A percentile compares a stretch with the other conserved stretches of the same genome.
Conservation (phyloP, 2,329 filamentous ascomycete genomes). For the Coniella lustricola region DNA sequence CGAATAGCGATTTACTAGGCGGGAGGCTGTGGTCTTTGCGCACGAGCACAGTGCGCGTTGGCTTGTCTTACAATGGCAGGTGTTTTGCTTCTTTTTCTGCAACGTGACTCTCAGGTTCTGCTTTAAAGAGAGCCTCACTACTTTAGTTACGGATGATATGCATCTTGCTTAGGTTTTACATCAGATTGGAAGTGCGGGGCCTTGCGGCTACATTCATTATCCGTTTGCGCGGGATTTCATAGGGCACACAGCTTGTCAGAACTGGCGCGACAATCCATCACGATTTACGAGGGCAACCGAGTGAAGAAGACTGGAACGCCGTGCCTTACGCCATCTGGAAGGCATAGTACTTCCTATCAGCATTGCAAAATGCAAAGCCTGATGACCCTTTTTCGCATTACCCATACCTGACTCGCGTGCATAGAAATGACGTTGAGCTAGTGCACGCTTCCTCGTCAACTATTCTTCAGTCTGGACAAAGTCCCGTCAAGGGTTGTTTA, state of each 20-base stretch:
- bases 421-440: neutral
- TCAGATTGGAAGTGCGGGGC: constrained; percentile 11
- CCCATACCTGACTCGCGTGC: neutral
- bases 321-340: neutral
- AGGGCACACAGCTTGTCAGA: constrained; percentile 4
- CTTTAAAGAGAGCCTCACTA: constrained; percentile 8
- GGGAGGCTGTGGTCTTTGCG: neutral
- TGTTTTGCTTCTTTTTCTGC: constrained; percentile 4
- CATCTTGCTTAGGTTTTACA: constrained; percentile 9
- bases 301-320: neutral
- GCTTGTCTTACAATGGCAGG: constrained; percentile 4
- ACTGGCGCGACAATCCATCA: neutral
- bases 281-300: constrained; percentile 1
- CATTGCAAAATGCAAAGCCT: constrained; percentile 10
- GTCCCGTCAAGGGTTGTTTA: too few relatives aligned
- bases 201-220: constrained; percentile 3
- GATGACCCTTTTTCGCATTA: constrained; percentile 4
- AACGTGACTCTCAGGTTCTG: constrained; percentile 6
- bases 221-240: constrained; percentile 6
- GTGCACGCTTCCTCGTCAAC: neutral
- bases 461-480: neutral
- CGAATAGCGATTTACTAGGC: constrained; percentile 4
- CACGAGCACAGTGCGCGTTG: constrained; percentile 4
- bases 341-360: constrained; percentile 2
- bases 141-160: constrained; percentile 6